phyloP scores from a whole-genome alignment of 805 yeast genomes.

The Barnettozyma siamensis region DNA sequence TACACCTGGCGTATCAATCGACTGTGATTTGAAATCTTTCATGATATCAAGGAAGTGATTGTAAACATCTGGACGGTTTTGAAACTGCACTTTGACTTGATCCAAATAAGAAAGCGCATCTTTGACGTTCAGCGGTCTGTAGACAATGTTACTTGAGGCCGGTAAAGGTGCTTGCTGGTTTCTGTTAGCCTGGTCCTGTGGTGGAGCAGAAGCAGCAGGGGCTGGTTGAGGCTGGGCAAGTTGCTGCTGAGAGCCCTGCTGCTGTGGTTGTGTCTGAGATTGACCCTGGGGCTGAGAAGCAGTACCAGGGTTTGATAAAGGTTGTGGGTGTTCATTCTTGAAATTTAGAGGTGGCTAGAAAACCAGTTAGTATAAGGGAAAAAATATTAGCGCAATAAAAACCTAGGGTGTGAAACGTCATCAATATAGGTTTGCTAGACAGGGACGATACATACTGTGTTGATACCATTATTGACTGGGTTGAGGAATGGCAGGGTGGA shows the following conservation, averaged over 20 bases:
- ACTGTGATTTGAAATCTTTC: conserved; percentile 97
- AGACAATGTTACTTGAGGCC: conserved; percentile 25
- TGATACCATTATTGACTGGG: conserved; percentile 12
- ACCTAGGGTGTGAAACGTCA: not conserved
- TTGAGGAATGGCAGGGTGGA: conserved; percentile 16
- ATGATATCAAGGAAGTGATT: conserved; percentile 94
- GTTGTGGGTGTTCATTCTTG: conserved; percentile 3
- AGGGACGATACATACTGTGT: conserved; percentile 10
- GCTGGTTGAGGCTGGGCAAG: conserved; percentile 21
- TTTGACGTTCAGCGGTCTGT: conserved; percentile 86
- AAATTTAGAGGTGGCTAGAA: conserved; percentile 13
- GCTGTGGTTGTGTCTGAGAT: conserved; percentile 24
- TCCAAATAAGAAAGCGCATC: conserved; percentile 95
- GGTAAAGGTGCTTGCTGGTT: conserved; percentile 18
- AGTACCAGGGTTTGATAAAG: not conserved
- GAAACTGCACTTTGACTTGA: conserved; percentile 91
- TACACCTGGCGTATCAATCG: conserved; percentile 97
- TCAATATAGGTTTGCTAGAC: no score
- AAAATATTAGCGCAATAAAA: not conserved
- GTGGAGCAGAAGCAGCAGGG: conserved; percentile 14
- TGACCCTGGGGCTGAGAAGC: not conserved
- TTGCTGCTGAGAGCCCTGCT: conserved; percentile 14
- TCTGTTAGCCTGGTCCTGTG: conserved; percentile 6
- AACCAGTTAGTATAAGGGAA: not conserved
- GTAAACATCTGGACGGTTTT: conserved; percentile 89